phyloP scores from a whole-genome alignment of 495 filamentous ascomycete species.

The Penicillium coffeae region DNA sequence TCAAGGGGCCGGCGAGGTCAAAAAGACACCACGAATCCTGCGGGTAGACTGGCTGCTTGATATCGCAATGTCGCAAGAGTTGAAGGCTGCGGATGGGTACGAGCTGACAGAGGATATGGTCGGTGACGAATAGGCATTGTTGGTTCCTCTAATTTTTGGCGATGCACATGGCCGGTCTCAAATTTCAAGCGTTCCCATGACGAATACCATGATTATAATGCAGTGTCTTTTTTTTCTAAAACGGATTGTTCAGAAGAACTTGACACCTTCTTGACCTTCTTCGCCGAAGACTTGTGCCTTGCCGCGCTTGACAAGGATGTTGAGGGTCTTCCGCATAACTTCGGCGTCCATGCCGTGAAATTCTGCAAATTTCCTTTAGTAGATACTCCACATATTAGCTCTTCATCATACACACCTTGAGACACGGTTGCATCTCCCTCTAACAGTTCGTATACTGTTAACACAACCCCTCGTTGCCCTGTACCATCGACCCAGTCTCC shows the following conservation, averaged over 20 bases:
- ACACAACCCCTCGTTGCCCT: slow-evolving; percentile 66
- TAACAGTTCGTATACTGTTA: slow-evolving; percentile 73
- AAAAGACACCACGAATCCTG: slow-evolving; percentile 73
- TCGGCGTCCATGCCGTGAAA: slow-evolving; percentile 86
- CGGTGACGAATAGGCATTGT: slow-evolving; percentile 21
- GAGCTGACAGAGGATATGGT: slow-evolving; percentile 39
- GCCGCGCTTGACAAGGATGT: slow-evolving; percentile 77
- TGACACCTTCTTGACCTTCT: slow-evolving; percentile 84
- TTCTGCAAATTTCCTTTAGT: slow-evolving; percentile 46
- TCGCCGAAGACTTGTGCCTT: slow-evolving; percentile 89
- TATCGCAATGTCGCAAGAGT: slow-evolving; percentile 79
- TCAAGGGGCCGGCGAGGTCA: slow-evolving; percentile 65
- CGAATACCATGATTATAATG: slow-evolving; percentile 24
- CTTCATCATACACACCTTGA: slow-evolving; percentile 47
- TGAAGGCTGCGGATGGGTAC: slow-evolving; percentile 63
- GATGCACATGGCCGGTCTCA: background rate
- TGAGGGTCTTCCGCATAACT: slow-evolving; percentile 71
- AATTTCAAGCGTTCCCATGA: slow-evolving; percentile 19
- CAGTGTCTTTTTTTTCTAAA: slow-evolving; percentile 7
- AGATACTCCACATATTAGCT: background rate
- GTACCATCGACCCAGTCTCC: slow-evolving; percentile 67
- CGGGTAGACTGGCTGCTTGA: slow-evolving; percentile 84
- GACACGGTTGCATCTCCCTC: slow-evolving; percentile 61
- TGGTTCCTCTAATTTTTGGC: background rate
- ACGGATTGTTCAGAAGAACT: slow-evolving; percentile 71